phyloP scores from a whole-genome alignment of 331 rosid genomes.

The Telfairia occidentalis region DNA sequence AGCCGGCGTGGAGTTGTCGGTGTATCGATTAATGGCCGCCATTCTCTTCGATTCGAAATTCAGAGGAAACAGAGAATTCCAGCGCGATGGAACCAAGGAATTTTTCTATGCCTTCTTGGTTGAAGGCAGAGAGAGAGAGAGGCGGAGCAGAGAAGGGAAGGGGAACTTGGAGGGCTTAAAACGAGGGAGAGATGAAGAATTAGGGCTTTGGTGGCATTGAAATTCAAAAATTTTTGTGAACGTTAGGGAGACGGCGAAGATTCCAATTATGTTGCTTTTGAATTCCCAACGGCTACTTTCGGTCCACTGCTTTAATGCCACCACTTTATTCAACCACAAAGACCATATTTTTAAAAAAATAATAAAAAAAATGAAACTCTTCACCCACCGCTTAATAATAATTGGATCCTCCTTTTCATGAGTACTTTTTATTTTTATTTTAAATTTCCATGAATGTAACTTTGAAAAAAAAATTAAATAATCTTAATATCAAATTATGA shows the following conservation, averaged over 20 bases:
- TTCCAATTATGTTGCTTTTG: neutral
- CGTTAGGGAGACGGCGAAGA: slow-evolving; percentile 6
- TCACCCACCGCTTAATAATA: neutral
- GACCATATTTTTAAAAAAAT: neutral
- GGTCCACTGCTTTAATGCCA: neutral
- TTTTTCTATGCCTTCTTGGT: neutral
- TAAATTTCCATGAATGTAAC: neutral
- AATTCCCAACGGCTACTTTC: slow-evolving; percentile 13
- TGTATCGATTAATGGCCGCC: slow-evolving; percentile 47
- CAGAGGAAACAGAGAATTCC: neutral
- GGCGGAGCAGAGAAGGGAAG: neutral
- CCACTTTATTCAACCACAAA: neutral
- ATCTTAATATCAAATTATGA: too few relatives aligned
- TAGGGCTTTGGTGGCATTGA: neutral
- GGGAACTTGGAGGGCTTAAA: slow-evolving; percentile 14
- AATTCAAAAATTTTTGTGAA: slow-evolving; percentile 5
- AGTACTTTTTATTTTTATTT: neutral
- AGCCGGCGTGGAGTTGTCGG: slow-evolving; percentile 31
- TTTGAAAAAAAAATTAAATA: neutral
- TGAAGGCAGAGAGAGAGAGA: slow-evolving; percentile 14
- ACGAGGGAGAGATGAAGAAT: slow-evolving; percentile 20
- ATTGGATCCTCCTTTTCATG: neutral
- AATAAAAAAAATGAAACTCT: neutral
- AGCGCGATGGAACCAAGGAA: neutral
- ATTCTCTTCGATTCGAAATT: slow-evolving; percentile 14